phyloP scores from a whole-genome alignment of 768 basidiomycete genomes.

The Pisolithus albus region DNA sequence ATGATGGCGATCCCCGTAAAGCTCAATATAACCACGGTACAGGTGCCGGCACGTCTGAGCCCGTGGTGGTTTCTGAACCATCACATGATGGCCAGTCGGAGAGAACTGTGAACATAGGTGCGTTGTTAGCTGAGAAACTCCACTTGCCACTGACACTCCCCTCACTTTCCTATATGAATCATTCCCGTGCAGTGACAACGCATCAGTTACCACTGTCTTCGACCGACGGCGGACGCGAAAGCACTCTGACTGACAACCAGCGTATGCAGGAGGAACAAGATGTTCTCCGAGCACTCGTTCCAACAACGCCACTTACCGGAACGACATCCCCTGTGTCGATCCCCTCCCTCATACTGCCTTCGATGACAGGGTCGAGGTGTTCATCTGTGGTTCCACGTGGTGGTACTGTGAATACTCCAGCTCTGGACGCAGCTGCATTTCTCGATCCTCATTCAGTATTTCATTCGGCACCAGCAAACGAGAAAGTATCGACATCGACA shows the following conservation, averaged over 20 bases:
- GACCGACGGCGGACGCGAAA: not conserved
- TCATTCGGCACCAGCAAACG: not conserved
- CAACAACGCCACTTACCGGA: constrained; percentile 7
- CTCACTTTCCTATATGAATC: not conserved
- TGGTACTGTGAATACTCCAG: too few species aligned
- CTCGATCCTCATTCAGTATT: not conserved
- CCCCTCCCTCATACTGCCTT: constrained; percentile 1
- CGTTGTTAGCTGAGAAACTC: not conserved
- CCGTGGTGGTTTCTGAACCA: too few species aligned
- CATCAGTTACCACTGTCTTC: not conserved
- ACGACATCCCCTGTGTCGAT: constrained; percentile 1
- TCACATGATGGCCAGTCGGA: too few species aligned
- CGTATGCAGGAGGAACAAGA: constrained; percentile 18
- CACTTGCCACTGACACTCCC: not conserved
- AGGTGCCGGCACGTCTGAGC: too few species aligned
- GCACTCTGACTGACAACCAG: constrained; percentile 8
- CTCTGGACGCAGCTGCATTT: not conserved
- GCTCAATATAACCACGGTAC: too few species aligned
- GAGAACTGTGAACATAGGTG: too few species aligned
- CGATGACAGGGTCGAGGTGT: not conserved
- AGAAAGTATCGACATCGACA: not conserved
- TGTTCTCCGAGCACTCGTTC: constrained; percentile 15
- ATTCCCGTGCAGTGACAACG: not conserved
- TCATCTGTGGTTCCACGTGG: not conserved
- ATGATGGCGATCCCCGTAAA: too few species aligned